Evolutionary conservation across 345 rosid species (phyloP).

Genomic region (Reutealis trisperma): DNA sequence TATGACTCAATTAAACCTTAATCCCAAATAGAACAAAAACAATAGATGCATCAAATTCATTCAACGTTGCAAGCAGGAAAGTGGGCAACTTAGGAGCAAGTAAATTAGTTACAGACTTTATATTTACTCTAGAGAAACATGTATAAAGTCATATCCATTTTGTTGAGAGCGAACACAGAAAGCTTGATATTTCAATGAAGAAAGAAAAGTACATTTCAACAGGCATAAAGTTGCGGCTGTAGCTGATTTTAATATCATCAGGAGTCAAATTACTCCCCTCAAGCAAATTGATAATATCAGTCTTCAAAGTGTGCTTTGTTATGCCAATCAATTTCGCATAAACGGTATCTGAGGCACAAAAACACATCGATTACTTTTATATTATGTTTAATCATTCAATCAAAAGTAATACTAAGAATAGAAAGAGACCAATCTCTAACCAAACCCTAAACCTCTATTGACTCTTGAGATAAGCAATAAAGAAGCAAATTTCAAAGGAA

Average conservation of each 20-base stretch:
- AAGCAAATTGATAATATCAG: slow-evolving; percentile 60
- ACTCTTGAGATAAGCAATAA: not conserved
- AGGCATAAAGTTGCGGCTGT: slow-evolving; percentile 43
- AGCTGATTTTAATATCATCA: slow-evolving; percentile 61
- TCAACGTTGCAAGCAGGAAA: not conserved
- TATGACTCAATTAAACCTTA: not conserved
- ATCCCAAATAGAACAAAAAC: not conserved
- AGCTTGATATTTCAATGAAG: not conserved
- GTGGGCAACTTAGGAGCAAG: no score
- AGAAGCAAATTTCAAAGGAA: not conserved
- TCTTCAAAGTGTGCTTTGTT: slow-evolving; percentile 52
- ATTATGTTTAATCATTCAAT: not conserved
- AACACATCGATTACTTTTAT: not conserved
- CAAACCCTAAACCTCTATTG: slow-evolving; percentile 18
- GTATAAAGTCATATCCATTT: not conserved
- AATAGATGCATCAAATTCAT: not conserved
- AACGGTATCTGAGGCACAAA: slow-evolving; percentile 28
- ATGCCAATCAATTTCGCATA: slow-evolving; percentile 57
- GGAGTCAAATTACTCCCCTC: slow-evolving; percentile 55
- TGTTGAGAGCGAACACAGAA: not conserved
- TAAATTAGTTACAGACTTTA: not conserved
- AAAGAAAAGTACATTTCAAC: slow-evolving; percentile 40
- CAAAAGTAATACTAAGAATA: no score
- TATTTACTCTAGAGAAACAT: not conserved
- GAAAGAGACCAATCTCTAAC: not conserved